A percentile compares a stretch with the other conserved stretches of the same genome.
Conservation (phyloP, 805 yeast genomes). For the Kazachstania kunashirensis region DNA sequence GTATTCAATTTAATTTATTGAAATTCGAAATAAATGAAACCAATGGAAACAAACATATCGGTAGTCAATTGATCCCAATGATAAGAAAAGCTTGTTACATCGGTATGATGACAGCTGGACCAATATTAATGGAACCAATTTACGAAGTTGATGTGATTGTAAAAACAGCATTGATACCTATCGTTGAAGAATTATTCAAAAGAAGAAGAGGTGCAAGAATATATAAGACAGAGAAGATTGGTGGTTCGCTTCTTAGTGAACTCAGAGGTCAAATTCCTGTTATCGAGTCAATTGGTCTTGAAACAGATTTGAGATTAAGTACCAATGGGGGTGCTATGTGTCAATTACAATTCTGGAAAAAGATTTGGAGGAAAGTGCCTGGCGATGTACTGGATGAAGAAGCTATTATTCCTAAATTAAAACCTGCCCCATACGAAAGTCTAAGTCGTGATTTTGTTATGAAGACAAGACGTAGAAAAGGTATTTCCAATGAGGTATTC, state of each 20-base stretch:
- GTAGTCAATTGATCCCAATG: slow-evolving; percentile 71
- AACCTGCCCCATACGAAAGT: slow-evolving; percentile 60
- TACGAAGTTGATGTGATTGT: slow-evolving; percentile 54
- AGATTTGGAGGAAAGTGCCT: slow-evolving; percentile 65
- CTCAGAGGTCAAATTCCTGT: slow-evolving; percentile 68
- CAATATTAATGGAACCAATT: slow-evolving; percentile 74
- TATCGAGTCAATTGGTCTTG: slow-evolving; percentile 83
- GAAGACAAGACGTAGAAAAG: slow-evolving; percentile 85
- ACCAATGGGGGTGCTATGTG: slow-evolving; percentile 75
- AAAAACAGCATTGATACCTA: slow-evolving; percentile 37
- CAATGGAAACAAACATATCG: slow-evolving; percentile 5
- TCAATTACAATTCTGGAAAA: slow-evolving; percentile 47
- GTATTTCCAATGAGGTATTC: slow-evolving; percentile 53
- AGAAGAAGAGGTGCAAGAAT: slow-evolving; percentile 62
- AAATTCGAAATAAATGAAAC: slow-evolving; percentile 34
- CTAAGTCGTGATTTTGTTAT: slow-evolving; percentile 82
- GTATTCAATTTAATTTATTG: slow-evolving; percentile 60
- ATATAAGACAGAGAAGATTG: slow-evolving; percentile 41
- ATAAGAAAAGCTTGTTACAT: slow-evolving; percentile 76
- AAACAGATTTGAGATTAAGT: slow-evolving; percentile 69
- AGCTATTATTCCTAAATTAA: slow-evolving; percentile 54
- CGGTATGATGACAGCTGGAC: slow-evolving; percentile 67
- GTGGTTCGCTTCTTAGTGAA: slow-evolving; percentile 60
- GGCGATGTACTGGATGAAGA: slow-evolving; percentile 82
- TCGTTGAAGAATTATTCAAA: slow-evolving; percentile 41